Conservation (phyloP, 805 yeast genomes). For the Jamesozyma rosinii region DNA sequence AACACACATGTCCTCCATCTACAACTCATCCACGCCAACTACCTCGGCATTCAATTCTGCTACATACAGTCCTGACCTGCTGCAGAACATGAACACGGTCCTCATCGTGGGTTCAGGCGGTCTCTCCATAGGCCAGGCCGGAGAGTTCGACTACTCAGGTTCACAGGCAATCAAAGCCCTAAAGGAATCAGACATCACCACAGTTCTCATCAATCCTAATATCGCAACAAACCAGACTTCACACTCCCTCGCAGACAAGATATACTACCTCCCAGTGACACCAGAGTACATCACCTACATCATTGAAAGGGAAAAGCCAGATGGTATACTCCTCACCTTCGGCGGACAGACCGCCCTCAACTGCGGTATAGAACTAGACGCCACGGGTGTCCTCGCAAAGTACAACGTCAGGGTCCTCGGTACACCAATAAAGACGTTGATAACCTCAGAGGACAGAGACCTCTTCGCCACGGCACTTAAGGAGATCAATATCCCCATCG, state of each 20-base stretch:
- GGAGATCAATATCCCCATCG: conserved; percentile 92
- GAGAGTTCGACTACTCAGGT: conserved; percentile 95
- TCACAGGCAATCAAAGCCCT: conserved; percentile 96
- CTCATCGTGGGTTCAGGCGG: conserved; percentile 96
- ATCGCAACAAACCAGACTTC: conserved; percentile 96
- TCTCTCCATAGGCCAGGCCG: conserved; percentile 94
- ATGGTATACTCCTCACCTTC: conserved; percentile 88
- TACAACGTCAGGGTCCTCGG: conserved; percentile 92
- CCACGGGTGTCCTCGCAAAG: conserved; percentile 87
- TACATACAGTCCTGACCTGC: conserved; percentile 25
- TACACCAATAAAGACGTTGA: conserved; percentile 92
- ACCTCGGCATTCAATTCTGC: conserved; percentile 26
- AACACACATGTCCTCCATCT: conserved; percentile 24
- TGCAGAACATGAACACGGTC: conserved; percentile 38
- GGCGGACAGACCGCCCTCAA: conserved; percentile 98
- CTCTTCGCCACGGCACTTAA: conserved; percentile 89
- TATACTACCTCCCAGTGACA: conserved; percentile 91
- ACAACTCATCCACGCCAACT: conserved; percentile 24
- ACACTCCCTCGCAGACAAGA: conserved; percentile 88
- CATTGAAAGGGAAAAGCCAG: conserved; percentile 93
- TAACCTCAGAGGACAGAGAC: conserved; percentile 96
- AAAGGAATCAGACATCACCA: conserved; percentile 76
- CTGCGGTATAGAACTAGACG: conserved; percentile 89
- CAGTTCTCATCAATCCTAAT: conserved; percentile 87
- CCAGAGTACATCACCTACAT: conserved; percentile 92